Evolutionary conservation across 2,329 filamentous ascomycete genomes (phyloP).

Genomic region (Microcera coccophila): DNA sequence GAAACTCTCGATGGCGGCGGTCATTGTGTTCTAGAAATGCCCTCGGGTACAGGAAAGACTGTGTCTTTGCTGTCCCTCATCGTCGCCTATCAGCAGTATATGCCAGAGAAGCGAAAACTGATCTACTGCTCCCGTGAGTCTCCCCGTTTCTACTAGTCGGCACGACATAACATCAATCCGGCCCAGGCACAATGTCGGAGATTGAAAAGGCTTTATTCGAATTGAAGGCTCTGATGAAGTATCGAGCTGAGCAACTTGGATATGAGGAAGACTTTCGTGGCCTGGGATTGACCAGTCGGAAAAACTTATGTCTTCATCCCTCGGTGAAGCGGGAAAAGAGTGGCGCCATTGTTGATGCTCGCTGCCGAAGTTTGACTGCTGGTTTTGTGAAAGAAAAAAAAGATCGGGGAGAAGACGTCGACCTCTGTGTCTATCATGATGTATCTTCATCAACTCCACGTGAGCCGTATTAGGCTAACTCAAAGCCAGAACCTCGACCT

Average conservation of each 20-base stretch:
- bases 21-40: slow-evolving; percentile 97
- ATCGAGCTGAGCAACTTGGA: slow-evolving; percentile 83
- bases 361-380: slow-evolving; percentile 90
- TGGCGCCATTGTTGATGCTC: slow-evolving; percentile 87
- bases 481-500: slow-evolving; percentile 74
- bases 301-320: slow-evolving; percentile 94
- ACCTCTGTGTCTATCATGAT: slow-evolving; percentile 93
- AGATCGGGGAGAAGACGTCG: slow-evolving; percentile 88
- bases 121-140: slow-evolving; percentile 88
- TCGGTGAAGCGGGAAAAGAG: slow-evolving; percentile 96
- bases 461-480: slow-evolving; percentile 11
- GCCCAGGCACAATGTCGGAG: slow-evolving; percentile 86
- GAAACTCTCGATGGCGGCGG: slow-evolving; percentile 87
- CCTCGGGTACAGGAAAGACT: slow-evolving; percentile 96
- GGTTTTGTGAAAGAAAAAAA: slow-evolving; percentile 98
- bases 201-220: slow-evolving; percentile 97
- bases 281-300: slow-evolving; percentile 88
- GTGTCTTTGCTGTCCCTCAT: slow-evolving; percentile 93
- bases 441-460: slow-evolving; percentile 41
- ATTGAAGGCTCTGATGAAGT: slow-evolving; percentile 90
- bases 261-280: slow-evolving; percentile 89
- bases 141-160: background rate
- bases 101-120: slow-evolving; percentile 88
- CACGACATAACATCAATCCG: background rate
- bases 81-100: slow-evolving; percentile 91